Percentiles rank a stretch among this genome's conserved stretches.
Evolutionary conservation across 495 filamentous ascomycete genomes (phyloP).

Genomic region (Penicillium bialowiezense): DNA sequence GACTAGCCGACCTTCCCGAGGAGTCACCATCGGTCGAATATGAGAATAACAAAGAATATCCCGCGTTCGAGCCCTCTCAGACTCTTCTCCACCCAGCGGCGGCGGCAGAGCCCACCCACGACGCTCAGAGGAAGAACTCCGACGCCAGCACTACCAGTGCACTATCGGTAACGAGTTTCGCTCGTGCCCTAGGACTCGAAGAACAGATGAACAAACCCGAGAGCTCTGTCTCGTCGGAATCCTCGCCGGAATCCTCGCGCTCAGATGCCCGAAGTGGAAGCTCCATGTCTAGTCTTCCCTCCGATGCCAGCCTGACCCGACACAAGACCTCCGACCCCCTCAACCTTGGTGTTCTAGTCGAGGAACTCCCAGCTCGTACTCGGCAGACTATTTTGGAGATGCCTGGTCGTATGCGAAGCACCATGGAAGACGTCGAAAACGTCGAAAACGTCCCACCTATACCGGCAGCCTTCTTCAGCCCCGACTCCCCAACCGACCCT

Average conservation of each 20-base stretch:
- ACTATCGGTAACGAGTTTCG: slow-evolving; percentile 39
- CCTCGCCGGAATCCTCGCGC: slow-evolving; percentile 59
- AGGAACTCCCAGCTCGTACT: slow-evolving; percentile 29
- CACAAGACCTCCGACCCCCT: slow-evolving; percentile 32
- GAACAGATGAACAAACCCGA: slow-evolving; percentile 46
- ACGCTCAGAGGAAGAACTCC: slow-evolving; percentile 23
- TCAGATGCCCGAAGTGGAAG: slow-evolving; percentile 66
- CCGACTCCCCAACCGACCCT: slow-evolving; percentile 62
- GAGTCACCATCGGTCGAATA: slow-evolving; percentile 9
- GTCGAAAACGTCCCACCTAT: slow-evolving; percentile 35
- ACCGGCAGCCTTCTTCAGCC: slow-evolving; percentile 31
- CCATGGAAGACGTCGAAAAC: slow-evolving; percentile 22
- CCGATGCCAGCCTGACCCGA: slow-evolving; percentile 34
- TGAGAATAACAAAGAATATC: neutral
- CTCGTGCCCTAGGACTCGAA: slow-evolving; percentile 40
- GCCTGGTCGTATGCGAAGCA: slow-evolving; percentile 17
- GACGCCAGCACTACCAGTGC: slow-evolving; percentile 34
- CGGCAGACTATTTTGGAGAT: slow-evolving; percentile 20
- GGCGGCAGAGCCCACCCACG: slow-evolving; percentile 6
- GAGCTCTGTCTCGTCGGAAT: slow-evolving; percentile 70
- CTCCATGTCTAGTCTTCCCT: slow-evolving; percentile 62
- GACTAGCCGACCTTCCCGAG: slow-evolving; percentile 23
- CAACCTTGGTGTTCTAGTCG: slow-evolving; percentile 35
- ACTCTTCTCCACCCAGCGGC: slow-evolving; percentile 16
- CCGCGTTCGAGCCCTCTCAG: slow-evolving; percentile 4